Evolutionary conservation across 768 basidiomycete species (phyloP), one percentile per base, ranked within the genome.

Genomic region (Hypsizygus marmoreus): DNA sequence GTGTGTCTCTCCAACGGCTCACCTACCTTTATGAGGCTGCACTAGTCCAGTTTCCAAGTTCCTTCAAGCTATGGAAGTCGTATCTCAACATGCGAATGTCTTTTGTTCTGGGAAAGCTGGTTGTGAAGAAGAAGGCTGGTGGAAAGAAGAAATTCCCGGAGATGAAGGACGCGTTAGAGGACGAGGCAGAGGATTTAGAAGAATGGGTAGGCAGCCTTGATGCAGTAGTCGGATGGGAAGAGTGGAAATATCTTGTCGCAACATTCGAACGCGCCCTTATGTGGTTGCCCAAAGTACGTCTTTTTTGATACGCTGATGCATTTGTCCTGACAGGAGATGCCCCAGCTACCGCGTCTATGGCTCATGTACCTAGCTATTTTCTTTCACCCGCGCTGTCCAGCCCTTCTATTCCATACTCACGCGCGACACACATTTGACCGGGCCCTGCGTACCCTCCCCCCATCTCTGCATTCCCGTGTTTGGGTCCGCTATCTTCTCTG

Each of bases 11-110:
- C 6, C 92, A 97, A 56, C 82, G 86, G 37, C 71, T 95, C 24
- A 87, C 88, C 2, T 94, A 90, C 65, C 78, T 97, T n/a, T 98
- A 97, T 62, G 97, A 99, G 67, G 75, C 91, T 14, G 95, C 95
- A 0, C 77, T 99, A 17, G 76, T 69, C 3, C 80, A 94, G 52
- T 97, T 97, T 59, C 88, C 95, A 1, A 82, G 79, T 9, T 91
- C 87, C 2, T 98, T 92, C 81, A 94, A 97, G 65, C 70, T 98
- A 41, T 98, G 97, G 97, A 94, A 92, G 61, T 80, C 90, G 0
- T 99, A 99, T 66, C 74, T 97, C 32, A 77, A 76, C 40, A 82
- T 86, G 69, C 80, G 97, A 37, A 85, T 89, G 76, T 75, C 78
- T 1, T 97, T 86, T 66, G 91, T 98, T 3, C 73, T 95, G 8